These are phyloP conservation scores for Meripilus lineatus DNA, from an alignment of 1,284 basidiomycete species.

Conservation along the genomic window DNA sequence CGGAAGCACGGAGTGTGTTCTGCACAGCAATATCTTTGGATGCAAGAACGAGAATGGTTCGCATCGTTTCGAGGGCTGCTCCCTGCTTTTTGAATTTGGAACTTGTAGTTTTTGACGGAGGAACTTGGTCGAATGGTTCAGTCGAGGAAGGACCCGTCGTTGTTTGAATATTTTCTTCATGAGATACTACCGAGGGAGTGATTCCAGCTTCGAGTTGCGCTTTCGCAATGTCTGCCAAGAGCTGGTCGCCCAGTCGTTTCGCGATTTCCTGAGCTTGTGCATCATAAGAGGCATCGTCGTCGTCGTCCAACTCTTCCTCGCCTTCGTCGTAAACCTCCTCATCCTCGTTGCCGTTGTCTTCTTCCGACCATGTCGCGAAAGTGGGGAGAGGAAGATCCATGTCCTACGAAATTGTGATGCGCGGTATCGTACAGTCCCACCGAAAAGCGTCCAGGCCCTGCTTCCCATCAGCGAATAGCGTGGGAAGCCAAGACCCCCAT, in stretches of 20 bases:
- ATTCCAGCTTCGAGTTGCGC: constrained; percentile 43
- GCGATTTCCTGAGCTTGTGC: constrained; percentile 70
- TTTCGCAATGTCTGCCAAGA: constrained; percentile 68
- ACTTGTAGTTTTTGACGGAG: neutral
- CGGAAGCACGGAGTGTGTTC: constrained; percentile 42
- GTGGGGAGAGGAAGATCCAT: constrained; percentile 7
- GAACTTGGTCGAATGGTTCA: neutral
- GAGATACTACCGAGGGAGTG: constrained; percentile 7
- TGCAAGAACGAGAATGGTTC: constrained; percentile 51
- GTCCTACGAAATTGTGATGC: no score
- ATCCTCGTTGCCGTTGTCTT: constrained; percentile 19
- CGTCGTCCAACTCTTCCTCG: constrained; percentile 39
- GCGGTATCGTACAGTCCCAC: no score
- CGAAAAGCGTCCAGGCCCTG: no score
- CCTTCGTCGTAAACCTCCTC: constrained; percentile 35
- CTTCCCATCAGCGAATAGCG: no score
- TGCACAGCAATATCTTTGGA: constrained; percentile 51
- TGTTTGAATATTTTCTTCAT: neutral
- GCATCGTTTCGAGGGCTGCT: constrained; percentile 56
- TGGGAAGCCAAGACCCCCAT: no score
- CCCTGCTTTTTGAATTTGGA: constrained; percentile 36
- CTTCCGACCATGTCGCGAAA: constrained; percentile 1
- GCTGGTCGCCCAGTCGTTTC: constrained; percentile 58
- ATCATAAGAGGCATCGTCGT: constrained; percentile 59
- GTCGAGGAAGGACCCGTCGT: neutral